These are phyloP conservation scores for Ilyonectria sp. DNA, from an alignment of 2,329 filamentous ascomycete genomes.

Conservation along the genomic window DNA sequence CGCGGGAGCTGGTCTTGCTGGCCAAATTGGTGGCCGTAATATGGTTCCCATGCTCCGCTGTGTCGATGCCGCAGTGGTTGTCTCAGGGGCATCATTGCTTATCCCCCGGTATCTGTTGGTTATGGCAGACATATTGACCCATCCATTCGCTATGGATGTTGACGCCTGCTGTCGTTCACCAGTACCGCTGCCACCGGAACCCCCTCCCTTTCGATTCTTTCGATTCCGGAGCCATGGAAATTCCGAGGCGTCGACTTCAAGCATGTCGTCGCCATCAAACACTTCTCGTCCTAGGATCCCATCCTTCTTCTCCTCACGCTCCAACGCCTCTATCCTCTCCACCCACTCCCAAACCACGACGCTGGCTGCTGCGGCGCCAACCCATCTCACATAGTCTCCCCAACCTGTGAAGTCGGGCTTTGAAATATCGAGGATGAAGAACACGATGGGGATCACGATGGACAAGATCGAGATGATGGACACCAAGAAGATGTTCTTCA, in stretches of 20 bases:
- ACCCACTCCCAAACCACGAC: constrained; percentile 99
- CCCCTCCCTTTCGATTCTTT: constrained; percentile 53
- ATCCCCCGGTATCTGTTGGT: constrained; percentile 47
- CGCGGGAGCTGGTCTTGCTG: constrained; percentile 68
- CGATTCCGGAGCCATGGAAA: constrained; percentile 62
- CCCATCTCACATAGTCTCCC: constrained; percentile 97
- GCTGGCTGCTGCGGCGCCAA: constrained; percentile 93
- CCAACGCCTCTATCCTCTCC: constrained; percentile 91
- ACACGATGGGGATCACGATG: constrained; percentile 91
- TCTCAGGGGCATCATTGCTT: constrained; percentile 34
- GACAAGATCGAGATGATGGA: constrained; percentile 84
- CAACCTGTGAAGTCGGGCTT: constrained; percentile 89
- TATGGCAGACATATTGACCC: constrained; percentile 48
- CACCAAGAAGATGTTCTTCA: constrained; percentile 90
- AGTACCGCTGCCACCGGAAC: constrained; percentile 34
- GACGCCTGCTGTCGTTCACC: constrained; percentile 35
- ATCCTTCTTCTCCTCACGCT: constrained; percentile 94
- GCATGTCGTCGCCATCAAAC: constrained; percentile 94
- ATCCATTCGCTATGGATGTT: constrained; percentile 42
- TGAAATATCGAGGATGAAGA: constrained; percentile 92
- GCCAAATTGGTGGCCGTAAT: constrained; percentile 68
- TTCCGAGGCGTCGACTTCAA: constrained; percentile 73
- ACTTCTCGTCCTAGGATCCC: constrained; percentile 92
- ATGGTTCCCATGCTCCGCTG: constrained; percentile 53
- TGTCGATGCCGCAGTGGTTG: constrained; percentile 43